These are phyloP conservation scores for Sphaerulina vaccinii DNA, from an alignment of 2,329 filamentous ascomycete genomes.

Conservation along the genomic window DNA sequence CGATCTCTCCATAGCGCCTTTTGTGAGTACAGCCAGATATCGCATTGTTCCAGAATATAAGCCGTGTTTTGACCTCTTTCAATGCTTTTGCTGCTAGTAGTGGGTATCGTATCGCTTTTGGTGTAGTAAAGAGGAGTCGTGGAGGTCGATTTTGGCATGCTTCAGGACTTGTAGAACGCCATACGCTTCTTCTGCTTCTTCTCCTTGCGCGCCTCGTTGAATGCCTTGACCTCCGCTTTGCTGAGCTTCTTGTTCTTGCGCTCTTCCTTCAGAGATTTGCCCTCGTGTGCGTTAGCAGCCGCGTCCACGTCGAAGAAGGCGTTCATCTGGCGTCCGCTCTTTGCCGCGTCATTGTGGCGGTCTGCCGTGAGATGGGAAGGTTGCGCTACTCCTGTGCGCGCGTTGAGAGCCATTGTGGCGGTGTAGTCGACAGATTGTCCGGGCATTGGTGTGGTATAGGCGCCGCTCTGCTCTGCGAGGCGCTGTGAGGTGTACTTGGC, in stretches of 20 bases:
- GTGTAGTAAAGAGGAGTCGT: too few relatives aligned
- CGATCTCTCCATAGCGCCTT: too few relatives aligned
- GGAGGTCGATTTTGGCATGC: too few relatives aligned
- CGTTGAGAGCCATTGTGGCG: constrained; percentile 78
- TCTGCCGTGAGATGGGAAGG: constrained; percentile 65
- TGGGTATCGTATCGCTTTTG: too few relatives aligned
- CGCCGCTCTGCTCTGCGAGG: constrained; percentile 37
- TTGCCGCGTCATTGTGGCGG: constrained; percentile 81
- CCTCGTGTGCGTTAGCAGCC: constrained; percentile 86
- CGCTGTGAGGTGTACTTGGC: constrained; percentile 51
- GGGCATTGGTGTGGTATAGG: constrained; percentile 29
- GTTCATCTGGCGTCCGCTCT: constrained; percentile 83
- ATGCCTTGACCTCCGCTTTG: constrained; percentile 84
- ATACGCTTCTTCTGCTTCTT: constrained; percentile 93
- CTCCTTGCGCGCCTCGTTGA: constrained; percentile 83
- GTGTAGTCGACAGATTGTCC: constrained; percentile 53
- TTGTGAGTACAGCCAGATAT: too few relatives aligned
- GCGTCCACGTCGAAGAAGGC: constrained; percentile 94
- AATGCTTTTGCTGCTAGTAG: too few relatives aligned
- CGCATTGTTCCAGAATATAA: too few relatives aligned
- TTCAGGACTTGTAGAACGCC: constrained; percentile 84
- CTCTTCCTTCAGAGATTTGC: constrained; percentile 87
- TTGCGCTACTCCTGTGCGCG: constrained; percentile 85
- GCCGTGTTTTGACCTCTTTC: too few relatives aligned
- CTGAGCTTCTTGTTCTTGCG: constrained; percentile 77